phyloP scores from a whole-genome alignment of 768 basidiomycete genomes.

The Boletus reticulatus region DNA sequence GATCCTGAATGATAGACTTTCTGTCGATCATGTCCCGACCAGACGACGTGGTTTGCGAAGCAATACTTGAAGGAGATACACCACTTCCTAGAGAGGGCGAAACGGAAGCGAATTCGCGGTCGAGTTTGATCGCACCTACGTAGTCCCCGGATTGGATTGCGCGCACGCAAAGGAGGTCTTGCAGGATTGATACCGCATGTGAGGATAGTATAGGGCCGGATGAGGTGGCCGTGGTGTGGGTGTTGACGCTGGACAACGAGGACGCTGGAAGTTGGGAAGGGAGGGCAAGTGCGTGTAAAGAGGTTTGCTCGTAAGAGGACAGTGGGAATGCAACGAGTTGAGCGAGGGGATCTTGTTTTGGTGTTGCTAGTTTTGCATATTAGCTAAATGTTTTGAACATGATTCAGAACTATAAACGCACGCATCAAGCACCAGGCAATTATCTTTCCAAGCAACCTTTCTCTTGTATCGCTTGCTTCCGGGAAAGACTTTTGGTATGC shows the following conservation, averaged over 20 bases:
- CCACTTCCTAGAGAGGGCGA: conserved; percentile 29
- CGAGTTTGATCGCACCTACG: conserved; percentile 71
- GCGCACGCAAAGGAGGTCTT: conserved; percentile 78
- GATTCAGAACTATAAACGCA: conserved; percentile 38
- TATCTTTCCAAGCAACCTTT: conserved; percentile 55
- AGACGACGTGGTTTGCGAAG: conserved; percentile 23
- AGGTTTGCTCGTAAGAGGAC: conserved; percentile 58
- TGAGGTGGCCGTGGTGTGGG: not conserved
- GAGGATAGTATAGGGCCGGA: conserved; percentile 34
- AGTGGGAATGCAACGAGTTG: conserved; percentile 67
- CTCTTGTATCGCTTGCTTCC: conserved; percentile 52
- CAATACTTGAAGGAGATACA: conserved; percentile 10
- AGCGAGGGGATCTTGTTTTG: conserved; percentile 54
- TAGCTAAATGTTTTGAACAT: not conserved
- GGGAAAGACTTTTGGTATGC: conserved; percentile 68
- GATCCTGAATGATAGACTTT: conserved; percentile 66
- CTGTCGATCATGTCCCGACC: conserved; percentile 42
- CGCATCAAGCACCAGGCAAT: conserved; percentile 69
- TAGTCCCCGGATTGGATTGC: conserved; percentile 72
- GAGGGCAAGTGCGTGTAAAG: conserved; percentile 57
- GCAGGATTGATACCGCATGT: conserved; percentile 54
- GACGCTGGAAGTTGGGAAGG: conserved; percentile 36
- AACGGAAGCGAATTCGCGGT: conserved; percentile 56
- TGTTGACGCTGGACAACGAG: conserved; percentile 8
- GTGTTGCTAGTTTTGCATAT: conserved; percentile 44